A percentile compares a stretch with the other conserved stretches of the same genome.
Evolutionary conservation across 345 rosid species (phyloP).

Genomic region (Kernera saxatilis): DNA sequence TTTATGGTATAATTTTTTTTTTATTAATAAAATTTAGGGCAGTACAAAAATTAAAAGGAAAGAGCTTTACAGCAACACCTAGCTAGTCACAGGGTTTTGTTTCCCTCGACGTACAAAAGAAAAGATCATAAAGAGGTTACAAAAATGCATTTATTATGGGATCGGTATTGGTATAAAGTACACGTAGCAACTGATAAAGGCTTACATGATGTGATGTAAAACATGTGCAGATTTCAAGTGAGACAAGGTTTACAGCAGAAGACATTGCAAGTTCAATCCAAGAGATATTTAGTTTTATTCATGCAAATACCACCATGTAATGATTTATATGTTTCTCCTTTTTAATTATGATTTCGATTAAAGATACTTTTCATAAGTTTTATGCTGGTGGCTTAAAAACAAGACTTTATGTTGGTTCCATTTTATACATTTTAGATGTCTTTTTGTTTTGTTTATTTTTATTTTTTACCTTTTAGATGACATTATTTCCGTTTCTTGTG

Average conservation of each 20-base stretch:
- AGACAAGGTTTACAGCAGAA: constrained; percentile 69
- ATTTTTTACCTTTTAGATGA: background rate
- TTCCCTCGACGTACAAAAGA: background rate
- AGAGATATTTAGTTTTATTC: constrained; percentile 81
- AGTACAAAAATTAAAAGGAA: background rate
- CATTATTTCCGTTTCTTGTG: background rate
- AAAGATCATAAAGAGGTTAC: background rate
- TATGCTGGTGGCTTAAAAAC: too few species aligned
- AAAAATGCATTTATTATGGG: background rate
- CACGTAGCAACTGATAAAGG: background rate
- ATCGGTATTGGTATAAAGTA: constrained; percentile 1
- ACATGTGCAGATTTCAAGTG: constrained; percentile 56
- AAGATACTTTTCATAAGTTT: constrained; percentile 5
- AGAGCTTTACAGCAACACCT: background rate
- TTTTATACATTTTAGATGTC: background rate
- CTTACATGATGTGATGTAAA: background rate
- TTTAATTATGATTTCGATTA: background rate
- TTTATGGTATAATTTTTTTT: background rate
- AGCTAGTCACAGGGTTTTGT: background rate
- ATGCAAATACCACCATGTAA: constrained; percentile 70
- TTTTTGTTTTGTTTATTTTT: constrained; percentile 3
- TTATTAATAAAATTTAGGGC: background rate
- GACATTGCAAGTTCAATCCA: constrained; percentile 88
- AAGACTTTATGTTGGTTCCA: constrained; percentile 14
- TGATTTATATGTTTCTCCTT: background rate